Evolutionary conservation across 2,329 filamentous ascomycete genomes (phyloP).

Genomic region (Fusarium multiceps): DNA sequence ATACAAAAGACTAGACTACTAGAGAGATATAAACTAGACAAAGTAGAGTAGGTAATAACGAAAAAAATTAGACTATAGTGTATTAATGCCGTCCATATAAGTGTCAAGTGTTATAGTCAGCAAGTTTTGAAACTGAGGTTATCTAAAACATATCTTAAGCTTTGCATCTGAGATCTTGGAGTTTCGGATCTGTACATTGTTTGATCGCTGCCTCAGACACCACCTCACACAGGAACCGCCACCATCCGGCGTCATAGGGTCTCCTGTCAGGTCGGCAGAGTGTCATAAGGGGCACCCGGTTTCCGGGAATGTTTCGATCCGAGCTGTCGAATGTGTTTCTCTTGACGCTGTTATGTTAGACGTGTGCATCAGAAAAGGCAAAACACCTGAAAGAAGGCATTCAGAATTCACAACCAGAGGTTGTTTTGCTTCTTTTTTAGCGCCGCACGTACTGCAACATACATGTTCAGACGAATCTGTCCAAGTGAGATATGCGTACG

Average conservation of each 20-base stretch:
- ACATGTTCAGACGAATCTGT: neutral
- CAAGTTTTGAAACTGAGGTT: slow-evolving; percentile 17
- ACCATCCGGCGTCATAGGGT: slow-evolving; percentile 39
- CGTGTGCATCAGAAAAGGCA: slow-evolving; percentile 28
- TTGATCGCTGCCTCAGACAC: slow-evolving; percentile 44
- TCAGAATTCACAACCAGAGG: neutral
- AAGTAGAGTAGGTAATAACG: neutral
- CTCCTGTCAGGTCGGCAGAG: slow-evolving; percentile 32
- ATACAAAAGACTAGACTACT: neutral
- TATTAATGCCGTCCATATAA: neutral
- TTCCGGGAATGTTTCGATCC: slow-evolving; percentile 29
- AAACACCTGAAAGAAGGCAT: slow-evolving; percentile 11
- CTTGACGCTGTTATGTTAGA: slow-evolving; percentile 27
- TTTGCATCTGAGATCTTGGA: slow-evolving; percentile 33
- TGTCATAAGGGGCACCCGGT: slow-evolving; percentile 16
- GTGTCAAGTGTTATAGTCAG: neutral
- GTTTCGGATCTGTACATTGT: slow-evolving; percentile 36
- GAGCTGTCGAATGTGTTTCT: slow-evolving; percentile 30
- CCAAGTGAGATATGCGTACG: neutral
- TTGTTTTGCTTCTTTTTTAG: neutral
- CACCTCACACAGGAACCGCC: slow-evolving; percentile 39
- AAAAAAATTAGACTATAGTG: neutral
- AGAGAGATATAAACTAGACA: neutral
- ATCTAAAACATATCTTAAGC: slow-evolving; percentile 35
- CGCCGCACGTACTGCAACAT: slow-evolving; percentile 2